Base-by-base conservation (phyloP, 768 basidiomycete genomes). In the Xerocomellus chrysenteron region DNA sequence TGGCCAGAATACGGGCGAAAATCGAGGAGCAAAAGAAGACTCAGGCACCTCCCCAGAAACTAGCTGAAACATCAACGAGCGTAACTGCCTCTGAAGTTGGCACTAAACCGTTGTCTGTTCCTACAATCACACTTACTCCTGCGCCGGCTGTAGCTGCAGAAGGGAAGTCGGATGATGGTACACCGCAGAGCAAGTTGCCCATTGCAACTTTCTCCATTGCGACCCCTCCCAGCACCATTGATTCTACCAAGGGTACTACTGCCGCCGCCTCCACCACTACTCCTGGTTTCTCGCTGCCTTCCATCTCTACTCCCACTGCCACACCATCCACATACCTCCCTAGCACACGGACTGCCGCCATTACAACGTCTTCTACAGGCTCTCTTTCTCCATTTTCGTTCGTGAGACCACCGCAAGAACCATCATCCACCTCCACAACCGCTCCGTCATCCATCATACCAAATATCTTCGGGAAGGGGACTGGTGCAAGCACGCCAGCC, bases 1-100 rank as follows among this genome's bases (percentile, higher is more conserved):
- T 92, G 80, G 81, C 81, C 64, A 86, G 80, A 65, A 82, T 92
- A 63, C 78, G 90, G 47, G 82, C 70, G 66, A 77, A 73, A 74
- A 73, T 74, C 32, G 78, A 79, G 64, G 76, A 77, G 50, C 73
- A 71, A 64, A 76, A 77, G 65, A 77, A 78, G 57, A 68, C 68
- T 58, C 73, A 73, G 36, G 67, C 63, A 40, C 67, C 64, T 0
- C 72, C 73, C 54, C 72, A 66, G 45, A 81, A 75, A 63, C 59
- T 48, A 35, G 51, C 69, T 53, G 76, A 74, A 57, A 67, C 68
- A 28, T 57, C 65, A 19, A 65, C 63, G 16, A 66, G 66, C 51
- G 41, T 65, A 24, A 59, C 70, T 9, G 57, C 67, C 9, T 58
- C 70, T 39, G 64, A 67, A 49, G 54, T 60, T 39, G 54, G 59